Evolutionary conservation across 805 yeast genomes (phyloP), one percentile per base, ranked within the genome.

Genomic region (Pichia cephalocereana): DNA sequence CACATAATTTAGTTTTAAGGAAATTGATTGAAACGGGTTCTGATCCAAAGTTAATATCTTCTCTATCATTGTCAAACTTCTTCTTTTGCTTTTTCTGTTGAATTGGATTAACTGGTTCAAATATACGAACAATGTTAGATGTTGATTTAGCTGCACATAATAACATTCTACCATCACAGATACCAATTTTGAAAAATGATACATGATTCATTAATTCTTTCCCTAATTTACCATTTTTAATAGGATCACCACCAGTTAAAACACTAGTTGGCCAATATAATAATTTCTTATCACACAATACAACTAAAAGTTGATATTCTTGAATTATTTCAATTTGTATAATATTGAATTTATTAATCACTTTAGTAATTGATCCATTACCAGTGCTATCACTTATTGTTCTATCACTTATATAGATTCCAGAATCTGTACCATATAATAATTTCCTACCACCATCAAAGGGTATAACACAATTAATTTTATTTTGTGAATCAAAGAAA

Each of bases 1-100:
- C 85, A 70, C 97, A 91, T 53, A 93, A 69, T 59, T 84, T 86
- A 5, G 90, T 82, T 62, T 89, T 87, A 66, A 93, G 71, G 61
- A 91, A 91, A 27, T 96, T 89, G 17, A 93, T 83, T 8, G 95
- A 84, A 34, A 91, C 85, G 2, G 96, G 96, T 57, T 93, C 98
- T 6, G 95, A 83, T 42, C 80, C 81, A 63, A 93, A 88, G 28
- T 75, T 74, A 36, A 91, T 82, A 58, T 93, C 97, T 43, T 80
- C 76, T 14, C 79, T 74, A 46, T 83, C 86, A 48, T 74, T 73
- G 59, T 82, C 80, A 62, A 82, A 77, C 61, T 79, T 80, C 68
- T 83, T 87, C 58, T 86, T 86, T 45, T 79, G 84, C 58, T 71
- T 74, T 54, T 71, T 71, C 50, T 76, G 57, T 68, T 67, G 57